Evolutionary conservation across 164 flowering plant species (phyloP), one percentile per base, ranked within the genome.

Genomic region (Stephania cephalantha): DNA sequence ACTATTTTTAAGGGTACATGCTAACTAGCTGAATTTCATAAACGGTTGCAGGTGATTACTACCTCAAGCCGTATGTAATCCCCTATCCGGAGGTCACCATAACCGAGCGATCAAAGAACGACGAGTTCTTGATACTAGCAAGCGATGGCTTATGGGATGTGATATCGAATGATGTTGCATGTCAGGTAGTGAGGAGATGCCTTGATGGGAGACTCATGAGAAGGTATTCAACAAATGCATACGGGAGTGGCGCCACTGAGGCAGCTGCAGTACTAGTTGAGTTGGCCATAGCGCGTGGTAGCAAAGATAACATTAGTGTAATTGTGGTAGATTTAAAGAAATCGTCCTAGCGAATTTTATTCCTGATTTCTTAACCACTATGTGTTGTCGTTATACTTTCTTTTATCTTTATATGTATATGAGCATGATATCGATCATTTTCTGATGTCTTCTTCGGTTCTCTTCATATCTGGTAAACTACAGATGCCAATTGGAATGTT

Each of bases 71-170:
- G 29, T 85, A 77, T 13, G 86, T 88, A 74, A 84, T 80, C 44
- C 80, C 87, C 0, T 79, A 79, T 42, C 93, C 90, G 11, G 90
- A 88, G 76, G 90, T 89, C 9, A 80, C 75, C 1, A 77, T 87
- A 9, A 77, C 12, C 42, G 61, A 80, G 53, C 70, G 87, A 30
- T 80, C 75, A 0, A 72, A 70, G 30, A 45, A 25, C 0, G 88
- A 86, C 29, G 84, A 84, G 17, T 87, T 85, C 76, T 71, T 88
- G 4, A 73, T 88, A 53, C 71, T 88, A 17, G 91, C 88, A 0
- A 85, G 80, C 22, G 87, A 86, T 65, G 90, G 90, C 6, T 65
- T 89, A 70, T 89, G 91, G 91, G 91, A 87, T 30, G 89, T 83
- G 1, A 25, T 89, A 6, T 66, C 87, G 0, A 88, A 83, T 22